Base-by-base conservation (phyloP, 495 filamentous ascomycete species). In the Neurospora discreta region DNA sequence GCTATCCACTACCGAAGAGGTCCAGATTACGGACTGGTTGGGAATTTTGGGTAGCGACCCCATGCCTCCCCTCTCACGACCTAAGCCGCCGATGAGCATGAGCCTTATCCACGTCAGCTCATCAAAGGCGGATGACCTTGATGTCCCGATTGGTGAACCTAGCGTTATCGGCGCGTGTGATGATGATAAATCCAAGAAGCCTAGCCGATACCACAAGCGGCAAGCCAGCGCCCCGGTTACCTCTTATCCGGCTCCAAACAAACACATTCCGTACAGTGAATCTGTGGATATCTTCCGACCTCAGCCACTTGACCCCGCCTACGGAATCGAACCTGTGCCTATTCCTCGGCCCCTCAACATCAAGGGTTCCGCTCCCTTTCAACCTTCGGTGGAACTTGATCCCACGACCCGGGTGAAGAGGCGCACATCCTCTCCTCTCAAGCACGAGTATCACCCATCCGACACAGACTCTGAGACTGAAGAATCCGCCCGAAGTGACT, bases 371-470 rank as follows among this genome's bases (percentile, higher is more conserved):
- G 75, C 78, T 42, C 77, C 82, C 65, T 86, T 85, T 44, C 80
- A 82, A 41, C 87, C 87, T 41, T 82, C 87, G 5, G 82, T 87
- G 70, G 85, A 81, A 68, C 80, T 71, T 74, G 77, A 74, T 65
- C 77, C 77, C 73, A 74, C 76, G 6, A 67, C 78, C 33, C 83
- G 82, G 36, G 79, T 86, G 13, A 90, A 87, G 75, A 86, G 95
- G 39, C 87, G 93, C 7, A 91, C 90, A 36, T 98, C 96, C 5
- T 98, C 96, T 10, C 96, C 96, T 10, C 85, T 99, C 71, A 99
- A 99, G 81, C 95, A 98, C 76, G 94, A 99, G 82, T 99, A 97
- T 76, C 92, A 93, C 74, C 96, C 96, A 3, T 98, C 95, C 1
- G 94, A 93, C 46, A 88, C 80, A 0, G 85, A 84, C 2, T 85